Percentiles rank a stretch among this genome's conserved stretches.
Conservation (phyloP, 495 filamentous ascomycete species). For the Trichoderma erinaceum region DNA sequence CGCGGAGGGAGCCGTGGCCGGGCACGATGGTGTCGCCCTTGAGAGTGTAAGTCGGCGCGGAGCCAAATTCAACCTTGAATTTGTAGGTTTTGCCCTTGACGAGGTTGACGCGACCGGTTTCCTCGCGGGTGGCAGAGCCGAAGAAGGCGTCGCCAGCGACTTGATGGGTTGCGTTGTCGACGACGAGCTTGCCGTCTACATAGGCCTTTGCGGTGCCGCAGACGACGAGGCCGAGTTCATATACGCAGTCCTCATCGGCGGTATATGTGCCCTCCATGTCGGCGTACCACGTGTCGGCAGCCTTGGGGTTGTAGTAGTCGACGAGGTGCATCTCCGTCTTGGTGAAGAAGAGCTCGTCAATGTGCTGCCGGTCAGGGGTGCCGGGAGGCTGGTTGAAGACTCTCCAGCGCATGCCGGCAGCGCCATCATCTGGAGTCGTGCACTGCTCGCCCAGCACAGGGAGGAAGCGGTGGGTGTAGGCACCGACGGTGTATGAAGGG, state of each 20-base stretch:
- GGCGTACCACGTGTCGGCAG: slow-evolving; percentile 53
- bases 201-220: slow-evolving; percentile 58
- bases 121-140: slow-evolving; percentile 54
- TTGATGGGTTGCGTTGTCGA: slow-evolving; percentile 61
- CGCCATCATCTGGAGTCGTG: slow-evolving; percentile 43
- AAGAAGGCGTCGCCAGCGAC: slow-evolving; percentile 56
- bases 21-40: slow-evolving; percentile 47
- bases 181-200: slow-evolving; percentile 57
- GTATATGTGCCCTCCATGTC: slow-evolving; percentile 55
- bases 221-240: slow-evolving; percentile 56
- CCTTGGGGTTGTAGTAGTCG: slow-evolving; percentile 56
- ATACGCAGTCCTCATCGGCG: slow-evolving; percentile 47
- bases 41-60: slow-evolving; percentile 55
- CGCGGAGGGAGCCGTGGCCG: slow-evolving; percentile 58
- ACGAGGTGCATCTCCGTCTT: slow-evolving; percentile 53
- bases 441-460: slow-evolving; percentile 45
- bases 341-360: slow-evolving; percentile 50
- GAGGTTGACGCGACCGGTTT: slow-evolving; percentile 48
- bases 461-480: slow-evolving; percentile 55
- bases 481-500: slow-evolving; percentile 48
- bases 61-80: slow-evolving; percentile 59
- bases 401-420: slow-evolving; percentile 52
- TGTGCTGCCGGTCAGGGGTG: slow-evolving; percentile 36
- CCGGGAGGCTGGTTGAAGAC: slow-evolving; percentile 53
- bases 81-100: slow-evolving; percentile 55